phyloP scores from a whole-genome alignment of 352 stramenopile species.

The Phytophthora macrochlamydospora region DNA sequence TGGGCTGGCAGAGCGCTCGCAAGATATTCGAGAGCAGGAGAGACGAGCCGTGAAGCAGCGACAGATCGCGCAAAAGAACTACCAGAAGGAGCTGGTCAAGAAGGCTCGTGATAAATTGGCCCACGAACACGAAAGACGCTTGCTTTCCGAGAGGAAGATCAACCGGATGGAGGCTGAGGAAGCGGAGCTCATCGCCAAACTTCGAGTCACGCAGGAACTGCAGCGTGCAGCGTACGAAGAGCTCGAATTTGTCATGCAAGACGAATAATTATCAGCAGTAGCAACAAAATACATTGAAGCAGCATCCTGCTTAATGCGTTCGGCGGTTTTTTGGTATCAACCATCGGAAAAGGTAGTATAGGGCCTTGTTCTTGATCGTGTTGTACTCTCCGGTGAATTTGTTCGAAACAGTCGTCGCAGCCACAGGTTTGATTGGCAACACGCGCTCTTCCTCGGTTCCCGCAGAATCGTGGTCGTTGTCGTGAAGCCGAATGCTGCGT shows the following conservation, averaged over 20 bases:
- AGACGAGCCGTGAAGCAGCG: slow-evolving; percentile 45
- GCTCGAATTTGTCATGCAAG: slow-evolving; percentile 68
- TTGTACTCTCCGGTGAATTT: no score
- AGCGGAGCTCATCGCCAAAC: slow-evolving; percentile 58
- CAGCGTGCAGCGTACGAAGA: slow-evolving; percentile 70
- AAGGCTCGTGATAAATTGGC: slow-evolving; percentile 55
- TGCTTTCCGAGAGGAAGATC: slow-evolving; percentile 66
- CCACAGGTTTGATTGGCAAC: no score
- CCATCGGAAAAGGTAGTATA: no score
- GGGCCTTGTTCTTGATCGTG: no score
- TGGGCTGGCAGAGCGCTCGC: slow-evolving; percentile 46
- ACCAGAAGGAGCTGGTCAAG: slow-evolving; percentile 56
- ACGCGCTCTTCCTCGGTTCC: no score
- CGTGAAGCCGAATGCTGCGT: no score
- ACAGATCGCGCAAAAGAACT: slow-evolving; percentile 49
- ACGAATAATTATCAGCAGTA: slow-evolving; percentile 24
- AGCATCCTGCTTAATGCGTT: no score
- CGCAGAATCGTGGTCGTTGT: no score
- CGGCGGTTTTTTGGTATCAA: no score
- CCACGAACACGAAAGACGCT: slow-evolving; percentile 54
- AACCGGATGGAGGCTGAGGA: slow-evolving; percentile 72
- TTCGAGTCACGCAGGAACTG: slow-evolving; percentile 68
- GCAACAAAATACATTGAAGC: neutral
- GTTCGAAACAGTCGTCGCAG: no score
- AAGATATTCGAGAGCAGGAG: slow-evolving; percentile 61